Base-by-base conservation (phyloP, 1,139 yeast species). In the Sugiyamaella grinbergsii region DNA sequence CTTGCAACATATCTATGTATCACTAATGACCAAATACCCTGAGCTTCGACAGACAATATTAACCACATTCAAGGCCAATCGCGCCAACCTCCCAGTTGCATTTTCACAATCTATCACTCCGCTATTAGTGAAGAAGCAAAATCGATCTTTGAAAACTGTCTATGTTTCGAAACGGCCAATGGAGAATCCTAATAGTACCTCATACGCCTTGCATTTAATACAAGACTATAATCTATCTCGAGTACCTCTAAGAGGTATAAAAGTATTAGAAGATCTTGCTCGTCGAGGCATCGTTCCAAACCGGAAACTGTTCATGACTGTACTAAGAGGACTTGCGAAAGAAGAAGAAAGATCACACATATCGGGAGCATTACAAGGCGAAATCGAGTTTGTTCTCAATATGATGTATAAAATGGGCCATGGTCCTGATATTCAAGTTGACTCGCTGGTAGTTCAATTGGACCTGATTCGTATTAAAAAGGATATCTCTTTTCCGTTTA, bases 231-330 rank as follows among this genome's bases (percentile, higher is more conserved):
- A 50, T 20, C 42, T 38, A 2, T 26, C 41, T 11, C 43, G 44
- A 13, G 37, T 40, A 7, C 52, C 58, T 7, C 56, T 51, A 4
- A 32, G 49, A 26, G 58, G 56, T 5, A 36, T 57, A 11, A 40
- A 41, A 6, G 37, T 49, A 10, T 38, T 60, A 22, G 60, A 58
- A 31, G 57, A 53, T 20, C 26, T 57, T 19, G 40, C 49, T 7
- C 47, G 59, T 10, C 49, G 58, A 24, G 58, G 63, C 2, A 45
- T 58, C 8, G 42, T 50, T 8, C 62, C 63, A 6, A 45, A 54
- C 6, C 47, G 47, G 26, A 46, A 42, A 8, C 43, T 54, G 28
- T 59, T 58, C 34, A 47, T 52, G 41, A 28, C 54, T 10, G 50
- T 57, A 7, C 26, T 58, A 18, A 49, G 57, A 24, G 59, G 58